Evolutionary conservation across 176 grass and related monocot species (phyloP).

Genomic region (Neostapfia colusana): DNA sequence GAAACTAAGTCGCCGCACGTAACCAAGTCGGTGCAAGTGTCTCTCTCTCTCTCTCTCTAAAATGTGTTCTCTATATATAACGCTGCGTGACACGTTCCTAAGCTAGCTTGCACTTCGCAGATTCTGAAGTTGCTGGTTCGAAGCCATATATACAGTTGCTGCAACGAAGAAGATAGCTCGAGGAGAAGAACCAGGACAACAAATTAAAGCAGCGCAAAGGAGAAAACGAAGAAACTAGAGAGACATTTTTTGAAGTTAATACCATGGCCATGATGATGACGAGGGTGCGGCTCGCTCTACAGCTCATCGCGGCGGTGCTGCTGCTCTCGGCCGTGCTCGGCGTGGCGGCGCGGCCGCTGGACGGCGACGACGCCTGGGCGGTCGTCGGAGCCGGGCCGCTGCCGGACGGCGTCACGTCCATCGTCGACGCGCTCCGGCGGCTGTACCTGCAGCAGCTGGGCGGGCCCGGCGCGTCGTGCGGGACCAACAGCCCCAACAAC

Average conservation of each 20-base stretch:
- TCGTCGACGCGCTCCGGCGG: slow-evolving; percentile 40
- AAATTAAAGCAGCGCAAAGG: too few species aligned
- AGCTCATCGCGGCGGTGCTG: slow-evolving; percentile 2
- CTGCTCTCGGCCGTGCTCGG: slow-evolving; percentile 22
- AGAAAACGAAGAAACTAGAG: background rate
- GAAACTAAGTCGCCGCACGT: slow-evolving; percentile 29
- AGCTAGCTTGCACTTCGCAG: background rate
- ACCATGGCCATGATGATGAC: background rate
- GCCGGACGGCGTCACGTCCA: background rate
- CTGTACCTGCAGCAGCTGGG: slow-evolving; percentile 47
- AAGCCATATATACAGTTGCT: background rate
- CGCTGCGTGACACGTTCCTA: background rate
- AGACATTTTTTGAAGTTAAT: background rate
- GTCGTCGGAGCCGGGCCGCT: background rate
- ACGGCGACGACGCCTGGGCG: slow-evolving; percentile 6
- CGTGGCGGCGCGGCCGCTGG: slow-evolving; percentile 43
- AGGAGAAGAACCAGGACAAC: background rate
- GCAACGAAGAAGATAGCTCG: background rate
- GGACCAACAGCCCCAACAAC: slow-evolving; percentile 58
- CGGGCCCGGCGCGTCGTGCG: slow-evolving; percentile 39
- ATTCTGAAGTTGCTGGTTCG: background rate
- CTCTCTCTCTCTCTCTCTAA: background rate
- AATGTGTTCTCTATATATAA: slow-evolving; percentile 32
- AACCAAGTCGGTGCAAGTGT: slow-evolving; percentile 12
- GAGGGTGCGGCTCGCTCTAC: background rate